Conservation (phyloP, 2,329 filamentous ascomycete species). For the Ploettnerulaceae sp. region DNA sequence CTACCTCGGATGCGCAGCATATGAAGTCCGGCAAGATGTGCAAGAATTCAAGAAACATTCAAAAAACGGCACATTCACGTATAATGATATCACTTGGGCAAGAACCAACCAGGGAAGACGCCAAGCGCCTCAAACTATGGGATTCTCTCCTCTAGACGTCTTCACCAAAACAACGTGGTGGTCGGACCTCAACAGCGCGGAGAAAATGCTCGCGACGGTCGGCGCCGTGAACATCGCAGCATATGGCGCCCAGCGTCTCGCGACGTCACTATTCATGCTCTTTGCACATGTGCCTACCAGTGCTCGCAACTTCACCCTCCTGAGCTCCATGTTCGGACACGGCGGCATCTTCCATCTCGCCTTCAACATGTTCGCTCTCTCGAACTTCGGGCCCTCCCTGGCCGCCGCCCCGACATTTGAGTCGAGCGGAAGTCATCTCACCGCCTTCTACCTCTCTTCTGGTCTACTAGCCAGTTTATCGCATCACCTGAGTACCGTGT, state of each 20-base stretch:
- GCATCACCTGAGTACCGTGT: neutral
- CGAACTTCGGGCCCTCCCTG: neutral
- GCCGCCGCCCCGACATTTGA: neutral
- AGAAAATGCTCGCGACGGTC: neutral
- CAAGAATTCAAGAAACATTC: neutral
- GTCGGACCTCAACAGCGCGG: neutral
- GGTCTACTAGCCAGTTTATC: neutral
- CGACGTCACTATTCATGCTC: neutral
- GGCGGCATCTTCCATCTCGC: neutral
- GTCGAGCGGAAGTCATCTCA: neutral
- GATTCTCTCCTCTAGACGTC: neutral
- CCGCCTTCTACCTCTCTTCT: neutral
- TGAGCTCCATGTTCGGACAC: neutral
- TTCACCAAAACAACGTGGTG: neutral
- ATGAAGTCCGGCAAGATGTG: neutral
- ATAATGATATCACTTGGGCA: neutral
- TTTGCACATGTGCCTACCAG: neutral
- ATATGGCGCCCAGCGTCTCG: neutral
- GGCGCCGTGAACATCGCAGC: neutral
- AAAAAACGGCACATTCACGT: neutral
- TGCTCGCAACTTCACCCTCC: neutral
- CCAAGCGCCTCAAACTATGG: neutral
- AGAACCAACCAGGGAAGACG: neutral
- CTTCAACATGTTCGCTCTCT: neutral
- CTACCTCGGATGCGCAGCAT: neutral